Evolutionary conservation across 345 rosid genomes (phyloP), one percentile per base, ranked within the genome.

Genomic region (Salix udensis): DNA sequence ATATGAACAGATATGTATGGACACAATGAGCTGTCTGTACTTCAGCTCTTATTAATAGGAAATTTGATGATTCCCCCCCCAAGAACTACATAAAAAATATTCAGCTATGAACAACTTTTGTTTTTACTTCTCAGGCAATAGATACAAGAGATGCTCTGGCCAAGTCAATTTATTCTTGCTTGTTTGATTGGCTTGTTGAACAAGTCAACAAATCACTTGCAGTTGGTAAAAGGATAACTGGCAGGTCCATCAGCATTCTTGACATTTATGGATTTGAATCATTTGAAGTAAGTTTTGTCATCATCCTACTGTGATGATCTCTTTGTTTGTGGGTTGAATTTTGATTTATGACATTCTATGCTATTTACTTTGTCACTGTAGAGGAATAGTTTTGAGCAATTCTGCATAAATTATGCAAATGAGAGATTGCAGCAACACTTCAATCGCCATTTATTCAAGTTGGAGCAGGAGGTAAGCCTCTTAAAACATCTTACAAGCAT

Each of bases 201-300:
- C 98, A 93, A 87, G 90, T 96, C 75, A 96, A 96, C 85, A 93
- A 91, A 73, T 93, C 99, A 67, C 97, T 96, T 69, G 93, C 94
- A 34, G 98, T 91, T 79, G 98, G 99, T 77, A 96, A 96, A 85
- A 87, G 90, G 77, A 86, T 96, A 82, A 89, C 97, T 2, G 98
- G 99, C 74, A 88, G 99, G 91, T 91, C 98, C 78, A 96, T 96
- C 81, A 93, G 99, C 87, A 96, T 96, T 88, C 97, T 96, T 79
- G 99, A 96, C 85, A 96, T 96, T 68, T 96, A 96, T 79, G 99
- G 99, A 81, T 96, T 96, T 80, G 99, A 96, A 84, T 96, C 99
- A 21, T 96, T 96, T 89, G 90, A 92, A 81, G 99, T 96, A 89
- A 76, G 91, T 73, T 73, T 23, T 77, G 16, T 64, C 9, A 10